phyloP scores from a whole-genome alignment of 495 filamentous ascomycete genomes.

The Diplogelasinospora grovesii region DNA sequence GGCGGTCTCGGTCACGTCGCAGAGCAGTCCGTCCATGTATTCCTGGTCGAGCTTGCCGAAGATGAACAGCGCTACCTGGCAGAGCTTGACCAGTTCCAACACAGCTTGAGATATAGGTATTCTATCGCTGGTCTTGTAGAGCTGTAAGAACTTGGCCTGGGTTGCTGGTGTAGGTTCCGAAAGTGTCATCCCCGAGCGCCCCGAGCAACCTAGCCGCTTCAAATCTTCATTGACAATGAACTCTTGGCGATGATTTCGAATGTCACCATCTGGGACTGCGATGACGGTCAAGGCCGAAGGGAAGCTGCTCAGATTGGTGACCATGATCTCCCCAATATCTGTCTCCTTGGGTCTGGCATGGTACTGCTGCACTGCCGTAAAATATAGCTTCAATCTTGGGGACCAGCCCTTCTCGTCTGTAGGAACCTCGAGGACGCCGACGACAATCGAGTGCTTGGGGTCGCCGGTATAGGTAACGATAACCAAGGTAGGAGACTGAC shows the following conservation, averaged over 20 bases:
- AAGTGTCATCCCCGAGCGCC: conserved; percentile 77
- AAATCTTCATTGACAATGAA: conserved; percentile 95
- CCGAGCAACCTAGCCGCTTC: conserved; percentile 87
- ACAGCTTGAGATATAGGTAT: conserved; percentile 71
- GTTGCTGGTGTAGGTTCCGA: conserved; percentile 69
- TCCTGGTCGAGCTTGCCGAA: conserved; percentile 84
- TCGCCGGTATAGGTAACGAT: conserved; percentile 94
- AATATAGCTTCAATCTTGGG: conserved; percentile 69
- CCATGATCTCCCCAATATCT: conserved; percentile 75
- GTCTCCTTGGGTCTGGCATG: conserved; percentile 83
- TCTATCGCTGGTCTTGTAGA: conserved; percentile 80
- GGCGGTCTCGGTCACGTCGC: conserved; percentile 84
- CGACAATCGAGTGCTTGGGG: conserved; percentile 64
- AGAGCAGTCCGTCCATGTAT: conserved; percentile 88
- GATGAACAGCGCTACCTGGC: conserved; percentile 79
- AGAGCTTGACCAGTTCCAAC: conserved; percentile 84
- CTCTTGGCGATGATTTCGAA: conserved; percentile 69
- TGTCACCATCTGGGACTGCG: conserved; percentile 77
- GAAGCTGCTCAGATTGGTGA: conserved; percentile 87
- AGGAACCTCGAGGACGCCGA: conserved; percentile 78
- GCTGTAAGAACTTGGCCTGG: conserved; percentile 82
- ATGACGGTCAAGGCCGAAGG: conserved; percentile 87
- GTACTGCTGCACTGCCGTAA: conserved; percentile 74
- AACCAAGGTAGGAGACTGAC: conserved; percentile 80
- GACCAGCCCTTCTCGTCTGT: conserved; percentile 79